phyloP scores from a whole-genome alignment of 768 basidiomycete genomes.

The Basidioascus undulatus region DNA sequence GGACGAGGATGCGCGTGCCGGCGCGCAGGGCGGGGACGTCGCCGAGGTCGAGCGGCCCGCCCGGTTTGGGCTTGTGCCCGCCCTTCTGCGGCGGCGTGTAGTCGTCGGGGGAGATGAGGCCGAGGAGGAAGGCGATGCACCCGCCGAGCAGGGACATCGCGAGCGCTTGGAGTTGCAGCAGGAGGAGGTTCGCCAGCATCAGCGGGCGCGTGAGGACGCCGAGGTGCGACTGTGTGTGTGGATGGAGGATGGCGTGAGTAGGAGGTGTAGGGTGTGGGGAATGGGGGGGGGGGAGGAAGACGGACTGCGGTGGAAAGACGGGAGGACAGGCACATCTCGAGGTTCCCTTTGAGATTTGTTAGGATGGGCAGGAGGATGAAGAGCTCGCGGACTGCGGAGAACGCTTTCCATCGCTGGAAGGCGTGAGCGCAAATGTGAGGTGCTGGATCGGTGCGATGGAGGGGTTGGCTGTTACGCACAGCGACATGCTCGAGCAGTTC shows the following conservation, averaged over 20 bases:
- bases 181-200: constrained; percentile 53
- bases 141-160: constrained; percentile 73
- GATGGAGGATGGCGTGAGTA: not conserved
- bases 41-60: too few relatives aligned
- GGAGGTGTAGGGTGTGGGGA: not conserved
- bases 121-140: constrained; percentile 45
- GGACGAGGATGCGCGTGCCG: constrained; percentile 48
- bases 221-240: constrained; percentile 34
- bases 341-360: constrained; percentile 82
- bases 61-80: constrained; percentile 18
- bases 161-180: constrained; percentile 82
- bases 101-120: constrained; percentile 23
- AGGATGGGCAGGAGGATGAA: constrained; percentile 91
- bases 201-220: constrained; percentile 46
- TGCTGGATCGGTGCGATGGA: too few relatives aligned
- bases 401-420: too few relatives aligned
- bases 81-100: constrained; percentile 15
- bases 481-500: too few relatives aligned
- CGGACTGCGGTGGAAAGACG: constrained; percentile 63
- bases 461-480: too few relatives aligned
- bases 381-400: too few relatives aligned
- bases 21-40: constrained; percentile 21
- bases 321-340: constrained; percentile 96
- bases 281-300: not conserved
- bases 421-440: too few relatives aligned